Percentiles rank a stretch among this genome's conserved stretches.
Conservation (phyloP, 345 rosid species). For the Rhizophora mangle region DNA sequence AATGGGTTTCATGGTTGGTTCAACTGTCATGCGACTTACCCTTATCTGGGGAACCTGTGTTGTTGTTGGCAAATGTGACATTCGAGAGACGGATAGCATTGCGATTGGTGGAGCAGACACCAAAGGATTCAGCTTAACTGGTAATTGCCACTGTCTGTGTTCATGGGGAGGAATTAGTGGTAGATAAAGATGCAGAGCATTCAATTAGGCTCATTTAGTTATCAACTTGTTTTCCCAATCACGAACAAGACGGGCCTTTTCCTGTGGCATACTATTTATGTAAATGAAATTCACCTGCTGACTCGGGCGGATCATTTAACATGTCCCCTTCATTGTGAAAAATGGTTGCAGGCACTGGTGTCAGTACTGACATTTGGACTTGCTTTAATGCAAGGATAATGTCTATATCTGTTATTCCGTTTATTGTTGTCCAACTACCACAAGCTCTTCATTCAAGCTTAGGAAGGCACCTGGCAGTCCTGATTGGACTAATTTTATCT, state of each 20-base stretch:
- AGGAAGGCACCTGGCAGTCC: slow-evolving; percentile 17
- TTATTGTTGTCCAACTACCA: slow-evolving; percentile 31
- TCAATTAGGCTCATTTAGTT: too few species aligned
- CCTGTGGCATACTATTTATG: too few species aligned
- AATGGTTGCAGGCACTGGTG: slow-evolving; percentile 31
- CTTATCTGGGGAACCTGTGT: slow-evolving; percentile 83
- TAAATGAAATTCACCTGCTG: too few species aligned
- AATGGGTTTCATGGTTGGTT: slow-evolving; percentile 87
- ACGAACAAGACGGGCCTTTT: too few species aligned
- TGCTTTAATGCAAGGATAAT: slow-evolving; percentile 43
- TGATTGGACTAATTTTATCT: slow-evolving; percentile 25
- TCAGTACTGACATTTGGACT: slow-evolving; percentile 40
- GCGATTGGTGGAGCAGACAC: slow-evolving; percentile 57
- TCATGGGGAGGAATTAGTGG: neutral
- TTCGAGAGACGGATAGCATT: slow-evolving; percentile 22
- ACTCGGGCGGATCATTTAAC: neutral
- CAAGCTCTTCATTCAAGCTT: slow-evolving; percentile 24
- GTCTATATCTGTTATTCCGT: slow-evolving; percentile 39
- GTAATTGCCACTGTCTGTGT: slow-evolving; percentile 24
- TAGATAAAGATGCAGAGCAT: neutral
- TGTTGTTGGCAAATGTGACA: slow-evolving; percentile 69
- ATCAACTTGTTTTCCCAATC: too few species aligned
- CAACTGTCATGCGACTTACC: slow-evolving; percentile 84
- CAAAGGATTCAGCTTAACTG: slow-evolving; percentile 47
- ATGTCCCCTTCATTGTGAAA: neutral